Conservation (phyloP, 108 stramenopile genomes). For the Nitzschia putrida region DNA sequence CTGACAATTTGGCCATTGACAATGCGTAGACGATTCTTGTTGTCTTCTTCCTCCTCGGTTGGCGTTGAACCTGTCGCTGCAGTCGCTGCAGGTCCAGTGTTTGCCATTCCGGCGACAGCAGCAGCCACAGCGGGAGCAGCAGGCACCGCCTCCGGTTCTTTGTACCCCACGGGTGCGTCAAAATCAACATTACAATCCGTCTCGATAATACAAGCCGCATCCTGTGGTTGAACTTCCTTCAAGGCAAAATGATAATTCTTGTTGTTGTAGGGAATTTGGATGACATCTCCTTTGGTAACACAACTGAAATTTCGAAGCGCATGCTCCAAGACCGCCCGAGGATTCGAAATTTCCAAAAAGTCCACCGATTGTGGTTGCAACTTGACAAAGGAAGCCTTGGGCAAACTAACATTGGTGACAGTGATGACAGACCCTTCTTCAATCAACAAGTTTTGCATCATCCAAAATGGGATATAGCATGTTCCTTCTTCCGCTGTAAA, state of each 20-base stretch:
- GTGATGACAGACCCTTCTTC: conserved; percentile 91
- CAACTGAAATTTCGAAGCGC: conserved; percentile 94
- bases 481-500: conserved; percentile 99
- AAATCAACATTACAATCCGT: conserved; percentile 95
- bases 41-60: conserved; percentile 29
- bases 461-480: conserved; percentile 99
- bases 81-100: conserved; percentile 56
- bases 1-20: conserved; percentile 83
- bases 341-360: conserved; percentile 98
- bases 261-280: conserved; percentile 95
- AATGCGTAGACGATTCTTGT: conserved; percentile 55
- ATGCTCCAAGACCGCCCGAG: conserved; percentile 95
- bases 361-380: conserved; percentile 98
- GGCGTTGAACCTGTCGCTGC: conserved; percentile 37
- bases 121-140: conserved; percentile 24
- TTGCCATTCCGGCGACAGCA: conserved; percentile 37
- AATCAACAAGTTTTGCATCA: conserved; percentile 96
- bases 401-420: conserved; percentile 91
- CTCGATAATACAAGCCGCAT: conserved; percentile 95
- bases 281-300: conserved; percentile 96
- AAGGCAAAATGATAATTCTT: conserved; percentile 95
- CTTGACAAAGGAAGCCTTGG: conserved; percentile 97
- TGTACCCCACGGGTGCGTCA: conserved; percentile 92
- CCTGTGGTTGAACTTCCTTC: conserved; percentile 88
- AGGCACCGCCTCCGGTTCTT: conserved; percentile 56